Evolutionary conservation across 345 rosid genomes (phyloP), one percentile per base, ranked within the genome.

Genomic region (Raphanus raphanistrum): DNA sequence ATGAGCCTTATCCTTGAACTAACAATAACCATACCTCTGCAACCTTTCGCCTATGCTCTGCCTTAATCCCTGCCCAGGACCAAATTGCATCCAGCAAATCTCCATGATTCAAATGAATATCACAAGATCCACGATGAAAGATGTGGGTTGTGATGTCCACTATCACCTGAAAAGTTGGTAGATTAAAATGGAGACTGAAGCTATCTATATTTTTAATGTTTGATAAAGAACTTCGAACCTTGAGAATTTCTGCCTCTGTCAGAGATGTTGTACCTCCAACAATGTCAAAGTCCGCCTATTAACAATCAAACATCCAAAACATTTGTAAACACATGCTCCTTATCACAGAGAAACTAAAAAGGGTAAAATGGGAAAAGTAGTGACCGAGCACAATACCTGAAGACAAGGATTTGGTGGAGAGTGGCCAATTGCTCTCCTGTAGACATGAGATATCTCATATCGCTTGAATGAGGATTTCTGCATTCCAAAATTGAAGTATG

Each of bases 281-380:
- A 76, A 94, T 85, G 84, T 94, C 98, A 79, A 94, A 94, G 81
- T 94, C 98, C 58, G 94, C 97, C 98, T 94, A 59, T 85, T 74
- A 32, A 66, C 63, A 78, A 71, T 50, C 70, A 83, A 78, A 52
- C 66, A 68, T 59, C 32, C 32, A 57, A 78, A 63, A 74, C 32
- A 65, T 50, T 36, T 52, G 32, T 74, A 50, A 73, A 50, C 72
- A 64, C 11, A 36, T 52, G 28, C 52, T 63, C 33, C 33, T 71
- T 54, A 17, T 64, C 66, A 78, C 50, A 64, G 54, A 65, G 62
- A 74, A 60, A 68, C 21, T 70, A 68, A 65, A 38, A 70, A 32
- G 54, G 54, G 41, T 66, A 43, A 66, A 43, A 45, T 55, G 21
- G 33, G 16, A 25, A 21, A 43, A 64, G 33, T 15, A 68, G 72